Base-by-base conservation (phyloP, 2,329 filamentous ascomycete genomes). In the Endocalyx cinctus region DNA sequence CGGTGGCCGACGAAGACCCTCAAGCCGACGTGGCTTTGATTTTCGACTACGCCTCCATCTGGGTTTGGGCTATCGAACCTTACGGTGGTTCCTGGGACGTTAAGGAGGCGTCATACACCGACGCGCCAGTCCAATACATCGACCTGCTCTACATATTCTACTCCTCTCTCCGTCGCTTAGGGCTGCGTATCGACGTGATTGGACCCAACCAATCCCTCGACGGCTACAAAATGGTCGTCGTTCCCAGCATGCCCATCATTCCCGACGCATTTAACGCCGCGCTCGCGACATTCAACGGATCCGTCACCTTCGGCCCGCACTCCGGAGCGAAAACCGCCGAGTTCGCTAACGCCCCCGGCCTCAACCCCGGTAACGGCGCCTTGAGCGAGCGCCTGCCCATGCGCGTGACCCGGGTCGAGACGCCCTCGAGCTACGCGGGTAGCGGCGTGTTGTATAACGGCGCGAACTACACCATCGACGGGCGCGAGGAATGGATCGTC, bases 321-420 rank as follows among this genome's bases (percentile, higher is more conserved):
- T 41, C 46, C 3, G 46, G 42, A 5, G 43, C 46, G 18, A 42
- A 42, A 20, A 39, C 34, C 2, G 27, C 38, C 12, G 20, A 47
- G 10, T 48, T 43, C 35, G 35, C 38, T 5, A 39, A 37, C n/a
- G 37, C 37, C 1, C 36, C 44, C 2, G 46, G 46, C 11, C 37
- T 47, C 13, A 46, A 42, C 32, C 46, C 46, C n/a, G 37, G 37
- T 7, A 27, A 28, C 15, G 42, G 42, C 28, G 35, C 37, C 3
- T 26, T 48, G 17, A 31, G 40, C 11, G 38, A 43, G n/a, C 39
- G 33, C 10, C 33, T 48, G 6, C 46, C 46, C 12, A 37, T 47
- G 42, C 40, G 44, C 17, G 46, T 48, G 4, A 47, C 44, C 10
- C 46, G 46, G 12, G 40, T 48, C n/a, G 46, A 48, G 28, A 47